These are phyloP conservation scores for Aspergillus puulaauensis DNA, from an alignment of 2,329 filamentous ascomycete species.

Conservation along the genomic window DNA sequence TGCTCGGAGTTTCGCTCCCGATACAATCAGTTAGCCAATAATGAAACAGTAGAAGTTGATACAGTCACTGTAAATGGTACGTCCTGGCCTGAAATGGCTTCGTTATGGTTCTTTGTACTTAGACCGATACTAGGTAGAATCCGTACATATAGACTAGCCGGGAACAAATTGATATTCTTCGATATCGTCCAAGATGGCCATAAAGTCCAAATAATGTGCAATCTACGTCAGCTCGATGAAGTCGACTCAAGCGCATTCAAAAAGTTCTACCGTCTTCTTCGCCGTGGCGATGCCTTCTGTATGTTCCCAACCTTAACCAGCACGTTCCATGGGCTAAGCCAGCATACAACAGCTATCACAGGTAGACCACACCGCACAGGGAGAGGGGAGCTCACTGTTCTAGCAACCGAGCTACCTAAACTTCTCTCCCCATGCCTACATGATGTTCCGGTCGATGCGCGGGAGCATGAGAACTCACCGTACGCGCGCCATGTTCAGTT, in stretches of 20 bases:
- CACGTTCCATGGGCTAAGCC: conserved; percentile 13
- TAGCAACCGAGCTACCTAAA: conserved; percentile 65
- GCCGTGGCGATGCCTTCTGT: conserved; percentile 83
- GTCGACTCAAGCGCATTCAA: conserved; percentile 51
- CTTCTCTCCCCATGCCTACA: conserved; percentile 77
- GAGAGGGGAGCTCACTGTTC: conserved; percentile 74
- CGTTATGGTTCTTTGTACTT: conserved; percentile 33
- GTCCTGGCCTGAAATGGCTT: conserved; percentile 24
- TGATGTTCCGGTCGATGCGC: conserved; percentile 69
- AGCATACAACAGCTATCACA: conserved; percentile 56
- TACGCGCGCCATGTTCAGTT: conserved; percentile 83
- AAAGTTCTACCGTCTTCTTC: conserved; percentile 63
- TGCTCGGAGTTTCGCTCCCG: conserved; percentile 38
- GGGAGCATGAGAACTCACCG: conserved; percentile 69
- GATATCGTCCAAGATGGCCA: conserved; percentile 73
- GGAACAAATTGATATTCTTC: conserved; percentile 80
- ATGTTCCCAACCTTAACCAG: conserved; percentile 40
- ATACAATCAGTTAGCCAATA: conserved; percentile 37
- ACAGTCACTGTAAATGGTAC: conserved; percentile 45
- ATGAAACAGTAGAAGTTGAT: conserved; percentile 41
- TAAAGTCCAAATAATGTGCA: conserved; percentile 74
- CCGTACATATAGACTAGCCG: conserved; percentile 66
- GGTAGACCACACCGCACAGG: conserved; percentile 69
- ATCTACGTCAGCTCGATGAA: conserved; percentile 51
- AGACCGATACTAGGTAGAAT: conserved; percentile 66